Base-by-base conservation (phyloP, 116 monocot genomes). In the Iris pallida region DNA sequence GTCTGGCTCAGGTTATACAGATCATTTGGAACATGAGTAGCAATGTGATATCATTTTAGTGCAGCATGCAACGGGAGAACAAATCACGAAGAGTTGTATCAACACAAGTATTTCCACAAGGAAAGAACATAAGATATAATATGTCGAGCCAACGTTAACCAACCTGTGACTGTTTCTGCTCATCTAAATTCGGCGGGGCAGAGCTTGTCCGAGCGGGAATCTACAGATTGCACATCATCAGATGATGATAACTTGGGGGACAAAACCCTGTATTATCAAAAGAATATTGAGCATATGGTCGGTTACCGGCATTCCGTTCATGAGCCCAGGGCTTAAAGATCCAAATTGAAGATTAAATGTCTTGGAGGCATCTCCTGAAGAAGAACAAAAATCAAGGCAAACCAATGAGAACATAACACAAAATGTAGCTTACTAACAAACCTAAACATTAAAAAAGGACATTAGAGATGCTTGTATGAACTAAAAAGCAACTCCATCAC, bases 141-240 rank as follows among this genome's bases (percentile, higher is more conserved):
- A 30, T 30, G 30, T 30, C 30, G 3, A 30, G 30, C 30, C 30
- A 30, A 30, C 12, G 55, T 61, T 7, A 20, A 67, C 47, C 59
- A 43, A 97, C 96, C 96, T 97, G 89, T 13, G 83, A 80, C 16
- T 59, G 73, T 63, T 89, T 90, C 79, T 92, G 96, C 68, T 97
- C 96, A 57, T 92, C 89, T 16, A 97, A 73, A 75, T 97, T 97
- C 45, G 96, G 96, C 9, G 92, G 96, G 58, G 96, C 96, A 15
- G 96, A 97, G 83, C 83, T 92, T 17, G 96, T 97, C 71, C 96
- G 66, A 7, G 84, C 92, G 72, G 96, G 96, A 76, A 97, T 85
- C 96, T 97, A 65, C 55, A 30, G 30, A 30, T 30, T 30, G 30
- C 10, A 46, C 41, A 77, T 64, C 9, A 5, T 53, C 16, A 56